Conservation (phyloP, 2,329 filamentous ascomycete species). For the Phoma sp. region DNA sequence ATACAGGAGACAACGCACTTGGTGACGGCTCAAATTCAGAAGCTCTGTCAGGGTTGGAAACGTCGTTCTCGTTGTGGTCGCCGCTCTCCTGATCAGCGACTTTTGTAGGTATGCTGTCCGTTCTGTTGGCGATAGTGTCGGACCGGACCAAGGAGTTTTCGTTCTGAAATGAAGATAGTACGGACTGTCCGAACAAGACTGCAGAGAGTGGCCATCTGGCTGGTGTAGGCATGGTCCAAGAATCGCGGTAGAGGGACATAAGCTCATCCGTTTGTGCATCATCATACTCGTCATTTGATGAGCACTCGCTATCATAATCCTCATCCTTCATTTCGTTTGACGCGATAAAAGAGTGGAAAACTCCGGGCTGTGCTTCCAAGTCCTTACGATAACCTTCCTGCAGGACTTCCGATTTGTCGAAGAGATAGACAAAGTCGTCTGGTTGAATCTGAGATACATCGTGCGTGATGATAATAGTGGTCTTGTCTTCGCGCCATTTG, state of each 20-base stretch:
- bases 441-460: conserved; percentile 77
- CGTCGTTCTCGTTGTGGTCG: background rate
- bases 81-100: background rate
- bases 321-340: conserved; percentile 14
- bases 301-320: conserved; percentile 4
- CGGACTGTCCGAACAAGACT: conserved; percentile 25
- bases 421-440: conserved; percentile 79
- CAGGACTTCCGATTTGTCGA: conserved; percentile 72
- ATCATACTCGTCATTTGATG: conserved; percentile 14
- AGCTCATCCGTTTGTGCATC: conserved; percentile 21
- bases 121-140: background rate
- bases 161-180: conserved; percentile 23
- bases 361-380: conserved; percentile 54
- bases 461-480: conserved; percentile 92
- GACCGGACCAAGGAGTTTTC: conserved; percentile 1
- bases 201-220: conserved; percentile 27
- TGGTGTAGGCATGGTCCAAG: conserved; percentile 17
- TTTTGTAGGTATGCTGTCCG: background rate
- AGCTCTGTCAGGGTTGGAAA: background rate
- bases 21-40: background rate
- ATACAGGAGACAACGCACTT: conserved; percentile 1
- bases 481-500: conserved; percentile 78
- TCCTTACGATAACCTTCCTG: conserved; percentile 70
- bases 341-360: conserved; percentile 53
- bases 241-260: conserved; percentile 24